These are phyloP conservation scores for Metschnikowia bowlesiae DNA, from an alignment of 805 yeast genomes.

Conservation along the genomic window DNA sequence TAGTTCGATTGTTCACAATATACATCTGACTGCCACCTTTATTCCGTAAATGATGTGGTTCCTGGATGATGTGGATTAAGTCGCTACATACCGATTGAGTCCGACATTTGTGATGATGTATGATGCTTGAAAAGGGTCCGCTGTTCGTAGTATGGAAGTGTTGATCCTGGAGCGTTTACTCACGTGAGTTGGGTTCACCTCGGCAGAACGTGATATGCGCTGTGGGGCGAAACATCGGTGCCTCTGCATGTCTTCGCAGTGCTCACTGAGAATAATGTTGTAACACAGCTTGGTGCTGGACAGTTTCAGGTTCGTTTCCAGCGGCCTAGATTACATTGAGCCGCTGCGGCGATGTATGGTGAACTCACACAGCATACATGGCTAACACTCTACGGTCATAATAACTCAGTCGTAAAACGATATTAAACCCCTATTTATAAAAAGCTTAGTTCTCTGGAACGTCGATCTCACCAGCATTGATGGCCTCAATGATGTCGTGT, in stretches of 20 bases:
- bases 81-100: slow-evolving; percentile 40
- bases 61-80: neutral
- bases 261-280: neutral
- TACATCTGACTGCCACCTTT: neutral
- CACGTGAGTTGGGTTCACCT: slow-evolving; percentile 3
- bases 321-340: neutral
- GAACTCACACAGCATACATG: too few relatives aligned
- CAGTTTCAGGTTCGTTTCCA: neutral
- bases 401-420: slow-evolving; percentile 26
- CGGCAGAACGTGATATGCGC: slow-evolving; percentile 3
- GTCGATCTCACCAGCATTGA: slow-evolving; percentile 97
- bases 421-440: slow-evolving; percentile 34
- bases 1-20: slow-evolving; percentile 12
- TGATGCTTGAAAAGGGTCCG: neutral
- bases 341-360: neutral
- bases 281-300: neutral
- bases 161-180: neutral
- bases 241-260: neutral
- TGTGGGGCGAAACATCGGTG: slow-evolving; percentile 5
- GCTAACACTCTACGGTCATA: neutral
- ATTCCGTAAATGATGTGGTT: neutral
- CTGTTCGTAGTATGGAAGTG: neutral
- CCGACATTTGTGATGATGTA: slow-evolving; percentile 36
- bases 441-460: slow-evolving; percentile 68
- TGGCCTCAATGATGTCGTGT: slow-evolving; percentile 97